These are phyloP conservation scores for Arabidopsis arenosa DNA, from an alignment of 345 rosid species.

Conservation along the genomic window DNA sequence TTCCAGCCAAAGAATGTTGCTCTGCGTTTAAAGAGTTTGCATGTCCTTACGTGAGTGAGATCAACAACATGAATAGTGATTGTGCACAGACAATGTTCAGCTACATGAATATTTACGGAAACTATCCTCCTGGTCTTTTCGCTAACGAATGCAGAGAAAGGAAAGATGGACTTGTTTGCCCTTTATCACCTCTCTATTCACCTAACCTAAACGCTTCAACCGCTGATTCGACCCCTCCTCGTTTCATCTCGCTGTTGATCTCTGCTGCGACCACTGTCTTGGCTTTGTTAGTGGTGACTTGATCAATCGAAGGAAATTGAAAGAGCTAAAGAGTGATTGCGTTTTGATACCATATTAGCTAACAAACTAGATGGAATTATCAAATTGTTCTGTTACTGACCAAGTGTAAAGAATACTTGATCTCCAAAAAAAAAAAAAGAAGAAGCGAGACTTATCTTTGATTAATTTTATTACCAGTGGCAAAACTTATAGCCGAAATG, in stretches of 20 bases:
- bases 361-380: neutral
- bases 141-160: slow-evolving; percentile 64
- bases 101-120: slow-evolving; percentile 66
- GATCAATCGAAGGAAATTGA: neutral
- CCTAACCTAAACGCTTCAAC: slow-evolving; percentile 29
- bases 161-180: slow-evolving; percentile 61
- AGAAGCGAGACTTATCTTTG: neutral
- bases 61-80: slow-evolving; percentile 58
- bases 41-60: slow-evolving; percentile 57
- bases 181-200: slow-evolving; percentile 41
- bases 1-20: slow-evolving; percentile 58
- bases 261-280: slow-evolving; percentile 20
- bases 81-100: slow-evolving; percentile 71
- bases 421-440: neutral
- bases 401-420: neutral
- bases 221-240: neutral
- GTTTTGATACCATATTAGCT: neutral
- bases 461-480: slow-evolving; percentile 16
- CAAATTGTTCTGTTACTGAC: neutral
- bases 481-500: slow-evolving; percentile 29
- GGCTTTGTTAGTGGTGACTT: slow-evolving; percentile 1
- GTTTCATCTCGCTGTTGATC: slow-evolving; percentile 4
- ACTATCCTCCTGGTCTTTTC: slow-evolving; percentile 71
- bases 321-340: neutral
- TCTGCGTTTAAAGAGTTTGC: slow-evolving; percentile 65